Percentiles rank a stretch among this genome's conserved stretches.
These are phyloP conservation scores for Scheffersomyces spartinae DNA, from an alignment of 805 yeast species.

Conservation along the genomic window DNA sequence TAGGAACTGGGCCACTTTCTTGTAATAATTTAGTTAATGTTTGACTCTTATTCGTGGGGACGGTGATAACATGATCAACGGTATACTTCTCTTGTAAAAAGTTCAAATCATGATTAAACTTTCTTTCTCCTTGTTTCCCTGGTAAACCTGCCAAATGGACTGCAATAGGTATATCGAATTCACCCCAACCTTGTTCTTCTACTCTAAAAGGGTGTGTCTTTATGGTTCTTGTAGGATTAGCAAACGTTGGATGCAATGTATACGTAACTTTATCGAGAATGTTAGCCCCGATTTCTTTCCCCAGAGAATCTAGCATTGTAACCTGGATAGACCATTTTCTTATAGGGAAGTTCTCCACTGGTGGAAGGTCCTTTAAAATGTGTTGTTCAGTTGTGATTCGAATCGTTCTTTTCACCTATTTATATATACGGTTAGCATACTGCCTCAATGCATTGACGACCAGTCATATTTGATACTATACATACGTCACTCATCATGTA, in stretches of 20 bases:
- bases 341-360: conserved; percentile 88
- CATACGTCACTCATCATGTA: no score
- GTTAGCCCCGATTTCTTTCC: conserved; percentile 75
- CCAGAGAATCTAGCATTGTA: conserved; percentile 62
- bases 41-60: conserved; percentile 65
- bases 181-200: conserved; percentile 98
- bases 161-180: conserved; percentile 77
- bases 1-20: conserved; percentile 76
- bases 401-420: conserved; percentile 67
- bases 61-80: conserved; percentile 63
- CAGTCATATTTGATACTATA: no score
- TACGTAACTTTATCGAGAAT: conserved; percentile 89
- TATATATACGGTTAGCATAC: no score
- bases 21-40: conserved; percentile 58
- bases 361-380: conserved; percentile 67
- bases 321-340: conserved; percentile 86
- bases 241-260: conserved; percentile 89
- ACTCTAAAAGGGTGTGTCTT: conserved; percentile 79
- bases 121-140: conserved; percentile 84
- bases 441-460: no score
- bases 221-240: conserved; percentile 72
- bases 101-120: conserved; percentile 80
- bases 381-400: conserved; percentile 82
- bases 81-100: conserved; percentile 68
- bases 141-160: conserved; percentile 47